Percentiles rank a stretch among this genome's conserved stretches.
Evolutionary conservation across 2,329 filamentous ascomycete genomes (phyloP).

Genomic region (Alternaria consortialis): DNA sequence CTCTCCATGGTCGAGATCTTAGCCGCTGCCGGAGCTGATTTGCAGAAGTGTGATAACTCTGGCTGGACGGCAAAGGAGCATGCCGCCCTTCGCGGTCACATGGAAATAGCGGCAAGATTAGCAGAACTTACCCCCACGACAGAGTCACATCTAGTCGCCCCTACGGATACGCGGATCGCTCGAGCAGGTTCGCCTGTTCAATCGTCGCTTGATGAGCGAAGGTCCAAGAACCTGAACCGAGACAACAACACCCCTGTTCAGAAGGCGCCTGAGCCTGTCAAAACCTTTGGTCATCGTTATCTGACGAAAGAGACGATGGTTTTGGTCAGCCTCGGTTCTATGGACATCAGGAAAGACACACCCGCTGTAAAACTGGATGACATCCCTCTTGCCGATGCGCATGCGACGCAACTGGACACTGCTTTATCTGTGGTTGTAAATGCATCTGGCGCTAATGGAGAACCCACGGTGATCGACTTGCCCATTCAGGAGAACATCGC

Average conservation of each 20-base stretch:
- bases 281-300: slow-evolving; percentile 96
- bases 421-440: slow-evolving; percentile 91
- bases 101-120: slow-evolving; percentile 78
- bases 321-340: slow-evolving; percentile 89
- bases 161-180: slow-evolving; percentile 38
- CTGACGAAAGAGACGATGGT: slow-evolving; percentile 88
- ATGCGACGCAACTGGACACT: slow-evolving; percentile 92
- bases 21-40: slow-evolving; percentile 78
- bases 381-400: slow-evolving; percentile 86
- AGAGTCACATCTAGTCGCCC: slow-evolving; percentile 34
- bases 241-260: slow-evolving; percentile 47
- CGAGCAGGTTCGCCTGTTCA: slow-evolving; percentile 58
- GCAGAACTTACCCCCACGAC: slow-evolving; percentile 62
- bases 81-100: slow-evolving; percentile 86
- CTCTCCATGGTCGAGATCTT: slow-evolving; percentile 78
- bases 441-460: slow-evolving; percentile 83
- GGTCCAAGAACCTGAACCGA: slow-evolving; percentile 50
- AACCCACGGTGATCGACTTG: slow-evolving; percentile 88
- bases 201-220: slow-evolving; percentile 65
- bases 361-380: slow-evolving; percentile 86
- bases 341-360: slow-evolving; percentile 86
- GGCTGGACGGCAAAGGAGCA: slow-evolving; percentile 96
- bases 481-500: slow-evolving; percentile 93
- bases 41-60: slow-evolving; percentile 79
- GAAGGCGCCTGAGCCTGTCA: slow-evolving; percentile 78